A percentile compares a stretch with the other conserved stretches of the same genome.
Conservation (phyloP, 805 yeast species). For the Citeromyces matritensis region DNA sequence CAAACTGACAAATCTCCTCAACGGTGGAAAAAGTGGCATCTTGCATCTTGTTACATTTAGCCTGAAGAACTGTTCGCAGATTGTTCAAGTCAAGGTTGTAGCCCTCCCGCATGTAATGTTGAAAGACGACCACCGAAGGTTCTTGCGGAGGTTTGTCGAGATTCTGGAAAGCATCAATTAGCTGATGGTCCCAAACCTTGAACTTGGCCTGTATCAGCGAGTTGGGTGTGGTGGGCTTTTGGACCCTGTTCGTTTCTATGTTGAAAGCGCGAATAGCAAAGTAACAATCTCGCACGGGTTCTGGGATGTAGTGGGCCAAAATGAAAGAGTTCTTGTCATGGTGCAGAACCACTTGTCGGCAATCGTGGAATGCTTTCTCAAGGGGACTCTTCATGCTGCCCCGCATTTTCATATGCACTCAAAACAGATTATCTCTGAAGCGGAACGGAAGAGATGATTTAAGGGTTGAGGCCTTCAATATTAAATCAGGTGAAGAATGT, state of each 20-base stretch:
- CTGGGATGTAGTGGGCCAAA: conserved; percentile 56
- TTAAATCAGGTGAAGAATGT: too few relatives aligned
- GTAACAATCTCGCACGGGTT: conserved; percentile 43
- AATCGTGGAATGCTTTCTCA: too few relatives aligned
- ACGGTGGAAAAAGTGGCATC: conserved; percentile 22
- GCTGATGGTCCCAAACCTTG: conserved; percentile 59
- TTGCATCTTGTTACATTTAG: conserved; percentile 37
- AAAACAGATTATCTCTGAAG: too few relatives aligned
- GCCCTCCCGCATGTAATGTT: conserved; percentile 24
- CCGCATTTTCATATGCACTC: too few relatives aligned
- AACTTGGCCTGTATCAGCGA: conserved; percentile 38
- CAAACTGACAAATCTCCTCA: conserved; percentile 55
- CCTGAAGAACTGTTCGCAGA: conserved; percentile 44
- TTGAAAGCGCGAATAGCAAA: conserved; percentile 54
- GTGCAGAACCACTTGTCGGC: too few relatives aligned
- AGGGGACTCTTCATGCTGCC: too few relatives aligned
- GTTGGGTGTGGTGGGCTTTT: conserved; percentile 4
- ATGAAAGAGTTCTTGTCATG: conserved; percentile 50
- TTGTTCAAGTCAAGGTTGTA: conserved; percentile 34
- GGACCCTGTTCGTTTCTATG: conserved; percentile 41
- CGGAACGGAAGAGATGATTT: too few relatives aligned
- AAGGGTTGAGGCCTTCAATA: too few relatives aligned
- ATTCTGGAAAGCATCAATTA: conserved; percentile 26
- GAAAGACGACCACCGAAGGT: conserved; percentile 50
- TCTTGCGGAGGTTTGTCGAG: conserved; percentile 23